phyloP scores from a whole-genome alignment of 139 green algal genomes.

The Chlamydomonas asymmetrica region DNA sequence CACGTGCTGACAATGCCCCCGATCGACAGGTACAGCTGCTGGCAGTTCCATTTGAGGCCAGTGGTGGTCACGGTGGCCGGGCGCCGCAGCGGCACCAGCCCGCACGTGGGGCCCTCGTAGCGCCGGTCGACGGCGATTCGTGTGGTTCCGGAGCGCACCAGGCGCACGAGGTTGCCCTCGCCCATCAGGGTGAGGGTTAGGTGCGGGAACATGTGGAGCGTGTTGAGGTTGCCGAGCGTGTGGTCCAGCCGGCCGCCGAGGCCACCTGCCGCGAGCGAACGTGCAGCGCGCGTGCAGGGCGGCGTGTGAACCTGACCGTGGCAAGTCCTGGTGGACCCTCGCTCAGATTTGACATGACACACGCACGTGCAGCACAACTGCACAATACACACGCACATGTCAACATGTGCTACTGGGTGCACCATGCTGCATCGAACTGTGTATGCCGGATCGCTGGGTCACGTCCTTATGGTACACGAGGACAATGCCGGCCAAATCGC shows the following conservation, averaged over 20 bases:
- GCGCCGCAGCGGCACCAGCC: constrained; percentile 75
- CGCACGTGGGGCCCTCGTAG: constrained; percentile 85
- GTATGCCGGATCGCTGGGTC: no score
- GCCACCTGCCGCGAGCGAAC: constrained; percentile 55
- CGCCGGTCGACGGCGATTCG: constrained; percentile 50
- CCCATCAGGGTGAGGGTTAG: constrained; percentile 79
- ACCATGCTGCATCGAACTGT: no score
- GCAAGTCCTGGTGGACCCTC: no score
- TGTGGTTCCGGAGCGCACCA: constrained; percentile 66
- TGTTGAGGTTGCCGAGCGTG: constrained; percentile 81
- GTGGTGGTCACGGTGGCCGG: constrained; percentile 53
- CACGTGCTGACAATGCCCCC: constrained; percentile 75
- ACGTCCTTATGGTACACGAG: no score
- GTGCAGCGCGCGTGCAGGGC: neutral
- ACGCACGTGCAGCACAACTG: no score
- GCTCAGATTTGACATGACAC: no score
- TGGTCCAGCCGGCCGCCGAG: constrained; percentile 94
- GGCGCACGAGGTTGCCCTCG: constrained; percentile 79
- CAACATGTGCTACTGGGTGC: no score
- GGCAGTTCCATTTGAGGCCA: constrained; percentile 86
- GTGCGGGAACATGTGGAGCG: constrained; percentile 71
- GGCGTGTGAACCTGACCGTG: neutral
- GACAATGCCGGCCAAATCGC: no score
- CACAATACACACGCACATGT: no score
- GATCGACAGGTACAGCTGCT: constrained; percentile 35